Percentiles rank a stretch among this genome's conserved stretches.
phyloP scores from a whole-genome alignment of 306 rosid species.

The Trifolium repens region DNA sequence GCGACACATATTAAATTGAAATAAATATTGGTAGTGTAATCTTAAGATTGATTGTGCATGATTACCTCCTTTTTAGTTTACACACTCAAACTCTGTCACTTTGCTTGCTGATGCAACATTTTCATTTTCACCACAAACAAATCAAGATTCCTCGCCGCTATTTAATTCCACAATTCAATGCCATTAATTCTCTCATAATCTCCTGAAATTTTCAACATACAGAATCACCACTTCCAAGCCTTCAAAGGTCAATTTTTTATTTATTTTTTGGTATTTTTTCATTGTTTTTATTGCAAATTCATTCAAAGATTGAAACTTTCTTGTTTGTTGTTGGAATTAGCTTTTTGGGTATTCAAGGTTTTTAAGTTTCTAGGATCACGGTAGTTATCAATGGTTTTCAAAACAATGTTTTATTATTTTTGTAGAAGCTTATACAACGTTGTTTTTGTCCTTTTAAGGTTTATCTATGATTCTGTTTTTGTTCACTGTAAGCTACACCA shows the following conservation, averaged over 20 bases:
- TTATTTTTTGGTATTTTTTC: background rate
- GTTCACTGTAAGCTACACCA: slow-evolving; percentile 31
- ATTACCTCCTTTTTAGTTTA: background rate
- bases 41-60: background rate
- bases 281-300: slow-evolving; percentile 41
- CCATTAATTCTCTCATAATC: background rate
- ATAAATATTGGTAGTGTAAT: background rate
- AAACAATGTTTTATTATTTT: background rate
- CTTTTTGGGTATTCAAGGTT: background rate
- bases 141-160: slow-evolving; percentile 12
- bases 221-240: slow-evolving; percentile 3
- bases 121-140: slow-evolving; percentile 44
- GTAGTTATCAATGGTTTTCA: slow-evolving; percentile 40
- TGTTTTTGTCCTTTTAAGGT: slow-evolving; percentile 20
- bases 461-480: slow-evolving; percentile 34
- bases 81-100: slow-evolving; percentile 10
- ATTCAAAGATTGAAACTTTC: slow-evolving; percentile 29
- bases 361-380: slow-evolving; percentile 30
- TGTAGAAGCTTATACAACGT: background rate
- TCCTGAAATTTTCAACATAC: background rate
- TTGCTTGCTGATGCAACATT: slow-evolving; percentile 53
- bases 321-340: slow-evolving; percentile 37
- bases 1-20: too few relatives aligned
- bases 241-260: background rate
- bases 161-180: slow-evolving; percentile 23